Conservation (phyloP, 2,329 filamentous ascomycete genomes). For the Massarina eburnea region DNA sequence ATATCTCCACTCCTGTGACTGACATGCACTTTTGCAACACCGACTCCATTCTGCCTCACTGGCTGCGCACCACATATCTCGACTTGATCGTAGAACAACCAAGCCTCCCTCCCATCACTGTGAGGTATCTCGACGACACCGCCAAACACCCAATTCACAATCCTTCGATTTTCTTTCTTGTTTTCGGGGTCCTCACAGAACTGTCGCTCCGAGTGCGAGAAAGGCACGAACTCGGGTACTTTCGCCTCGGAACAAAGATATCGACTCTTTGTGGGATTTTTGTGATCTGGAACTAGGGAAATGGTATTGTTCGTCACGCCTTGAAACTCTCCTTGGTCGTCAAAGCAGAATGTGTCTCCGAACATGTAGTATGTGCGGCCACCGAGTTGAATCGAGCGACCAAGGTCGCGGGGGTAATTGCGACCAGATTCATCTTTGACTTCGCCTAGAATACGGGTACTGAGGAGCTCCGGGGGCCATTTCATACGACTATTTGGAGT, state of each 20-base stretch:
- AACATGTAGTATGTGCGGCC: constrained; percentile 14
- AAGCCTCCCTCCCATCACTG: constrained; percentile 6
- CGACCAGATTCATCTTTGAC: constrained; percentile 9
- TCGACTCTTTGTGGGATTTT: constrained; percentile 9
- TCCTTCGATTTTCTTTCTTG: constrained; percentile 9
- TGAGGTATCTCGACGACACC: constrained; percentile 11
- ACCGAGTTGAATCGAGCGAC: constrained; percentile 10
- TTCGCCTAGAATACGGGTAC: constrained; percentile 9
- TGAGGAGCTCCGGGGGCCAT: constrained; percentile 9
- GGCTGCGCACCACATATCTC: constrained; percentile 9
- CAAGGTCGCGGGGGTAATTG: constrained; percentile 10
- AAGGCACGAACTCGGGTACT: constrained; percentile 12
- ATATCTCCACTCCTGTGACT: constrained; percentile 1
- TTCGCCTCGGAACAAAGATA: constrained; percentile 4
- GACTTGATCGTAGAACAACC: constrained; percentile 14
- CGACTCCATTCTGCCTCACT: constrained; percentile 9
- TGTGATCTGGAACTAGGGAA: constrained; percentile 6
- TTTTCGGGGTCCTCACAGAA: constrained; percentile 7
- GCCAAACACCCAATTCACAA: constrained; percentile 15
- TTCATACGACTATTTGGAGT: constrained; percentile 1
- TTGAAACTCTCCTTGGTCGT: constrained; percentile 4
- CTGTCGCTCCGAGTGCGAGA: constrained; percentile 3
- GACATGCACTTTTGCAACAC: constrained; percentile 10
- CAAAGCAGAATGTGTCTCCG: constrained; percentile 18
- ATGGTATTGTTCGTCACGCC: constrained; percentile 17